Conservation (phyloP, 805 yeast species). For the Clavispora fructus region DNA sequence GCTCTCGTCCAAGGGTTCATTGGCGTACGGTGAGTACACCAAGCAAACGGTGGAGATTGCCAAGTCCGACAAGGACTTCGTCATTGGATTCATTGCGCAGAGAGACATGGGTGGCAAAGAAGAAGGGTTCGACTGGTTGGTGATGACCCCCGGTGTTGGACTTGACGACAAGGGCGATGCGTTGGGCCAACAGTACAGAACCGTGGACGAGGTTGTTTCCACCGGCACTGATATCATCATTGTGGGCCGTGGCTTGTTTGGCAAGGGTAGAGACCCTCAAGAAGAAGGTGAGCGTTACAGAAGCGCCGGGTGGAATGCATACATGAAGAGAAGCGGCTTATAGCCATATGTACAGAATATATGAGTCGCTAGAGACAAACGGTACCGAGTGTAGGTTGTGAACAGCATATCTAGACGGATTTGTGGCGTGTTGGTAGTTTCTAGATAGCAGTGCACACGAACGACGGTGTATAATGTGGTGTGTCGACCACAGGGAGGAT, state of each 20-base stretch:
- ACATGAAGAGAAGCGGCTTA: conserved; percentile 35
- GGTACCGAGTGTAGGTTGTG: no score
- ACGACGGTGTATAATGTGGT: no score
- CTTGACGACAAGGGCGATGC: conserved; percentile 94
- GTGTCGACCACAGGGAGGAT: no score
- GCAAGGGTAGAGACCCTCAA: conserved; percentile 86
- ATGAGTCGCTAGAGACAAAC: neutral
- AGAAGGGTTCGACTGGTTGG: conserved; percentile 90
- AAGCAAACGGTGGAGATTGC: conserved; percentile 80
- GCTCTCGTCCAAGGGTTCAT: conserved; percentile 86
- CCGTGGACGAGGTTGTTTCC: conserved; percentile 76
- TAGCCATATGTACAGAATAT: neutral
- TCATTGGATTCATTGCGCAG: conserved; percentile 95
- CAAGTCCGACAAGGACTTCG: conserved; percentile 79
- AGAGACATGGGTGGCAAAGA: conserved; percentile 75
- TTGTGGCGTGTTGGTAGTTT: no score
- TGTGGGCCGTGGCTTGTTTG: conserved; percentile 97
- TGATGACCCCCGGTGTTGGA: conserved; percentile 98
- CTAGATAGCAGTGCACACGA: no score
- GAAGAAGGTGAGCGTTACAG: conserved; percentile 85
- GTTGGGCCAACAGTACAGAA: conserved; percentile 93
- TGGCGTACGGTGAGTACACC: conserved; percentile 91
- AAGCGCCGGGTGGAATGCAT: conserved; percentile 94
- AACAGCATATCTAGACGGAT: no score
- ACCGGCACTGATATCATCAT: conserved; percentile 93